Evolutionary conservation across 2,329 filamentous ascomycete species (phyloP), one percentile per base, ranked within the genome.

Genomic region (Rutstroemia sp.): DNA sequence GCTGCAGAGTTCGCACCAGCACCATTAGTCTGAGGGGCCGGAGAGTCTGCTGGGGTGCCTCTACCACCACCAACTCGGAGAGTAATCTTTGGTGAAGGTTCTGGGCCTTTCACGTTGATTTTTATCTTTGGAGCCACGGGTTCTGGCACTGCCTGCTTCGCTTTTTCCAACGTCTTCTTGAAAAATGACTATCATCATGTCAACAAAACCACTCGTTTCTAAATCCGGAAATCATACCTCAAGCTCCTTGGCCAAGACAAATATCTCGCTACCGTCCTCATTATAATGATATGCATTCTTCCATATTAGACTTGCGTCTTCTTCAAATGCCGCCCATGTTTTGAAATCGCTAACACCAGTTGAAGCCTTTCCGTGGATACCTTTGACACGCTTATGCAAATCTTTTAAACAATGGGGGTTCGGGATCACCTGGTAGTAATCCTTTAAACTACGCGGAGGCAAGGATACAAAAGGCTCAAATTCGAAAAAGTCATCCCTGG

Each of bases 251-350:
- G 90, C 89, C 59, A 94, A 76, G 21, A 81, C 77, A 61, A 85
- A 89, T 51, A 96, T 92, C 16, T 90, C 87, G 66, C 92, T 96
- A 4, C 87, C 88, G 67, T 96, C 91, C 70, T 96, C 89, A 63
- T 96, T 96, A 75, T 92, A 96, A 58, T 86, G 86, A 66, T 84
- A 87, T 0, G 91, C 90, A 70, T 96, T 96, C 49, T 79, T 80
- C 92, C 92, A 96, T 45, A 96, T 84, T 52, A 89, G 78, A 65
- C 84, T 88, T 12, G 89, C 79, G 66, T 88, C 88, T 54, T 91
- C 84, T 69, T 90, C 89, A 62, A 96, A 89, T 0, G 84, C 79
- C 56, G 84, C 79, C 92, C 92, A 96, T 51, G 76, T 87, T 69
- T 89, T 92, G 72, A 91, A 89, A 48, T 90, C 84, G 49, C 77